These are phyloP conservation scores for Xanthoconium stramineum DNA, from an alignment of 768 basidiomycete genomes.

Conservation along the genomic window DNA sequence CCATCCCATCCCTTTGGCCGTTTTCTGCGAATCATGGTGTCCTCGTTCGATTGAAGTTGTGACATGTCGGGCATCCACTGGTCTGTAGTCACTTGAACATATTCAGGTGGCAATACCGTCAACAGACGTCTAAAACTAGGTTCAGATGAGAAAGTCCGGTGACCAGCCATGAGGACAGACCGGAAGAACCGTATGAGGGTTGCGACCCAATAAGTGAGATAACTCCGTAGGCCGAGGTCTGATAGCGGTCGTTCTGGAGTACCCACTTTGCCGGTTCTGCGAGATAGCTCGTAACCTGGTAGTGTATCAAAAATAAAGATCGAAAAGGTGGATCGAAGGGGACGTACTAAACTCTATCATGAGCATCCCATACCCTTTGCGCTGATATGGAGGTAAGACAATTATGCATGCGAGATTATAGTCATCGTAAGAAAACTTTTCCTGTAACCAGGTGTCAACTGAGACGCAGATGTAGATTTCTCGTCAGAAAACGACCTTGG, in stretches of 20 bases:
- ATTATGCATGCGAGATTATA: constrained; percentile 98
- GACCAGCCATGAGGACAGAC: constrained; percentile 33
- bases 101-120: constrained; percentile 56
- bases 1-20: constrained; percentile 73
- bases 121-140: constrained; percentile 47
- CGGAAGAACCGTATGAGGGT: constrained; percentile 82
- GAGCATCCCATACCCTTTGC: constrained; percentile 87
- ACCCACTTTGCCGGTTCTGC: constrained; percentile 72
- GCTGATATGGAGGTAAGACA: constrained; percentile 89
- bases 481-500: constrained; percentile 41
- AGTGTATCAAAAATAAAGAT: not conserved
- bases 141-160: not conserved
- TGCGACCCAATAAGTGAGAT: constrained; percentile 85
- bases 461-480: not conserved
- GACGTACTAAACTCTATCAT: constrained; percentile 97
- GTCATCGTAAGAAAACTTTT: constrained; percentile 94
- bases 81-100: constrained; percentile 41
- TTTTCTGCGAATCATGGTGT: constrained; percentile 37
- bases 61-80: constrained; percentile 44
- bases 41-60: constrained; percentile 31
- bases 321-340: not conserved
- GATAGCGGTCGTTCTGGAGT: constrained; percentile 95
- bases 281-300: constrained; percentile 89
- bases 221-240: constrained; percentile 87
- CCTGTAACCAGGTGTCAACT: constrained; percentile 40